Evolutionary conservation across 2,329 filamentous ascomycete species (phyloP).

Genomic region (Tolypocladium guangdongense): DNA sequence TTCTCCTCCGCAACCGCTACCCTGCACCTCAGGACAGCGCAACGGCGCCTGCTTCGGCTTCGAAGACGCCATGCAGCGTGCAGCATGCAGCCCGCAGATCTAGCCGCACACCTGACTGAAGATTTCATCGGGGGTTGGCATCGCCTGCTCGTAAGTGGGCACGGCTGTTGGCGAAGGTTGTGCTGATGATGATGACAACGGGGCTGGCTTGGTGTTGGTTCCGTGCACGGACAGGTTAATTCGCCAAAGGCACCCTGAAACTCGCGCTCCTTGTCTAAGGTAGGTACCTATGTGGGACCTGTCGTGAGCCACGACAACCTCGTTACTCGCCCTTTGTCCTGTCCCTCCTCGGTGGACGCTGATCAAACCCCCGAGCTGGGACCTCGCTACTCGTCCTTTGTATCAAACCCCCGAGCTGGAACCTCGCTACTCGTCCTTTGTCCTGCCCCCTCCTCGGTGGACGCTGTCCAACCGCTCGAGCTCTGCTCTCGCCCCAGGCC

Average conservation of each 20-base stretch:
- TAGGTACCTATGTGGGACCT: no score
- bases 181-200: no score
- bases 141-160: background rate
- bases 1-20: background rate
- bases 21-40: background rate
- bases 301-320: no score
- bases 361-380: background rate
- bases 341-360: background rate
- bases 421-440: background rate
- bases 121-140: no score
- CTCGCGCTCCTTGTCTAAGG: no score
- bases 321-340: background rate
- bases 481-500: background rate
- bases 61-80: background rate
- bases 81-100: background rate
- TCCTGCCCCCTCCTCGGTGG: background rate
- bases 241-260: no score
- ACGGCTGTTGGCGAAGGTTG: no score
- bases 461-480: background rate
- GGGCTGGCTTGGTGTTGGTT: background rate
- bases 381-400: no score
- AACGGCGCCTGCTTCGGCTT: background rate
- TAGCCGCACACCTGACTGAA: background rate
- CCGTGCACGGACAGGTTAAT: no score
- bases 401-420: no score